Evolutionary conservation across 768 basidiomycete species (phyloP), one percentile per base, ranked within the genome.

Genomic region (Neoboletus magnificus): DNA sequence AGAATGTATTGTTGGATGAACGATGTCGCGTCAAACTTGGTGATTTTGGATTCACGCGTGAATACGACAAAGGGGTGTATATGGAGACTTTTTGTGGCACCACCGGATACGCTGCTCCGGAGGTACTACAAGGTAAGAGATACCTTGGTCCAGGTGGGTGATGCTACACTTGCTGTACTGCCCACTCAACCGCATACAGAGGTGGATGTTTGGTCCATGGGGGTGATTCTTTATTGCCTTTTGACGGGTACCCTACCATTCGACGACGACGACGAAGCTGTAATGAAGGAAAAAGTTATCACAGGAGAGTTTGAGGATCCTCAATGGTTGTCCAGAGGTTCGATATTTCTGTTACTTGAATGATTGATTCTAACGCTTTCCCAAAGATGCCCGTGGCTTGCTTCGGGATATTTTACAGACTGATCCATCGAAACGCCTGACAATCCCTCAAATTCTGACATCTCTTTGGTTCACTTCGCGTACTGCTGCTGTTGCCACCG

Each of bases 81-180:
- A 84, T 98, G 81, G 94, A 97, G 67, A 97, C 94, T 0, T 96
- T 89, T 66, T 98, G 94, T 66, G 94, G 95, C 11, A 97, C 94
- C 11, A 96, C 94, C 2, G 93, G 91, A 15, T 89, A 98, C 71
- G 94, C 94, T 5, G 82, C 91, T 27, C 94, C 94, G 3, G 94
- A 97, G 73, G 96, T 98, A 85, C 72, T 98, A 22, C 79, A 86
- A 60, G 89, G 89, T 2, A 83, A 83, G 73, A 93, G 86, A 71
- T 99, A 99, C 66, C 82, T 88, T 45, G 97, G 97, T 4, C 89
- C 89, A 68, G 92, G 93, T 87, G 49, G 56, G 85, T 73, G 25
- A 8, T 43, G 43, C 1, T 39, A 25, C n/a, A 32, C 45, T 16
- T 44, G 29, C 37, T 52, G 40, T 41, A 13, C 46, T 33, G 39